Evolutionary conservation across 129 eudicot species (phyloP).

Genomic region (Escallonia rubra): DNA sequence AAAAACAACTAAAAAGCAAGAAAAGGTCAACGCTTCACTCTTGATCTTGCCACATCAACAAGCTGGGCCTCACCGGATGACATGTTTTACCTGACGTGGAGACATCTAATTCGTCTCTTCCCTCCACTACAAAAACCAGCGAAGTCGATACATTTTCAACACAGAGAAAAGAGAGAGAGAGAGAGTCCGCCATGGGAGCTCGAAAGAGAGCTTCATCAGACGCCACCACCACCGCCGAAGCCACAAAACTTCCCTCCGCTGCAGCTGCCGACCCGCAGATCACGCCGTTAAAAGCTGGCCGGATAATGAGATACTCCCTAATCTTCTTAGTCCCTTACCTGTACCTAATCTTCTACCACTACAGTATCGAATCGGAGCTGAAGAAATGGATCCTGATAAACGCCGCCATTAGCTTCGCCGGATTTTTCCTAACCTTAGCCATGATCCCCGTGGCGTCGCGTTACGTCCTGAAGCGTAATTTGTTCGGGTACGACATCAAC

Average conservation of each 20-base stretch:
- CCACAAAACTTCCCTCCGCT: slow-evolving; percentile 2
- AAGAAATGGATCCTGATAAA: slow-evolving; percentile 67
- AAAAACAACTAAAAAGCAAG: too few species aligned
- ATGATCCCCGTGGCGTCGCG: slow-evolving; percentile 88
- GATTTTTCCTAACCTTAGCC: slow-evolving; percentile 49
- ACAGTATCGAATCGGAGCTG: slow-evolving; percentile 49
- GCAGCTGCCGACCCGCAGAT: slow-evolving; percentile 31
- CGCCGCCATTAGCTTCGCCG: slow-evolving; percentile 52
- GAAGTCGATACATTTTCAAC: not conserved
- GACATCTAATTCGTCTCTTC: slow-evolving; percentile 1
- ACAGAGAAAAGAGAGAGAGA: not conserved
- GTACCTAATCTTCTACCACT: slow-evolving; percentile 52
- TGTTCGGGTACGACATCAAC: slow-evolving; percentile 86
- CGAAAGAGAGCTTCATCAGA: slow-evolving; percentile 45
- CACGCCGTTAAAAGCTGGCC: slow-evolving; percentile 39
- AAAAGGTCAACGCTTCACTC: too few species aligned
- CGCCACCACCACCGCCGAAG: slow-evolving; percentile 1
- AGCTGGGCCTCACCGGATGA: not conserved
- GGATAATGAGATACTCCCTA: slow-evolving; percentile 36
- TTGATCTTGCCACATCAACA: too few species aligned
- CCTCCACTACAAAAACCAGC: not conserved
- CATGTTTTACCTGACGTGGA: not conserved
- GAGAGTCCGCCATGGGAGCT: slow-evolving; percentile 36
- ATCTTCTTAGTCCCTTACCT: slow-evolving; percentile 57
- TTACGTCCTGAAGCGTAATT: slow-evolving; percentile 63